phyloP scores from a whole-genome alignment of 2,329 filamentous ascomycete genomes.

The Fusarium odoratissimum region DNA sequence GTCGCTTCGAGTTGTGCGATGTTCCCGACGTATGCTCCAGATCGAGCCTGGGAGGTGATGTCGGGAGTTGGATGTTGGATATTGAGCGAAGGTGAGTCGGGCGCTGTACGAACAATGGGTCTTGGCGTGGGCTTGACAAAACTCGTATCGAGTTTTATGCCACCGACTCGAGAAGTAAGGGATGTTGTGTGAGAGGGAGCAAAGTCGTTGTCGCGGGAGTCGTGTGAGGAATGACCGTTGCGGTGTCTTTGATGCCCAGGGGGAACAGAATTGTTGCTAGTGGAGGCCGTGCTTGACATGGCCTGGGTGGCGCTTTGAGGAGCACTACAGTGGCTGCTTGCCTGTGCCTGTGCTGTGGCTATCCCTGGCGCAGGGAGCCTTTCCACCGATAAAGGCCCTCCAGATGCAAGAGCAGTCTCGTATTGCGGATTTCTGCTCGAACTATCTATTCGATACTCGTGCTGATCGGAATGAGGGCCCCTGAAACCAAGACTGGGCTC shows the following conservation, averaged over 20 bases:
- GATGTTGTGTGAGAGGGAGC: conserved; percentile 26
- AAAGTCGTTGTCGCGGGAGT: conserved; percentile 27
- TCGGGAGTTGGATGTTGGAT: conserved; percentile 72
- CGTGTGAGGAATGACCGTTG: conserved; percentile 37
- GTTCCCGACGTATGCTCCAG: conserved; percentile 72
- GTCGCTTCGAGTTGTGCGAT: conserved; percentile 80
- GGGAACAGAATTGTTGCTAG: conserved; percentile 33
- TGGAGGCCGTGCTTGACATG: conserved; percentile 36
- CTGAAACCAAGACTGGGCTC: conserved; percentile 37
- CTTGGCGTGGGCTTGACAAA: conserved; percentile 54
- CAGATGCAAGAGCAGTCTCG: conserved; percentile 39
- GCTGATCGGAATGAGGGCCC: conserved; percentile 36
- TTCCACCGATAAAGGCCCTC: conserved; percentile 26
- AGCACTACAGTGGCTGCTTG: conserved; percentile 37
- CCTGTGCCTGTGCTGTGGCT: conserved; percentile 31
- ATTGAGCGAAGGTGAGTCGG: conserved; percentile 56
- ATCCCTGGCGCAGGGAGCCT: conserved; percentile 30
- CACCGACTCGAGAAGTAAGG: conserved; percentile 49
- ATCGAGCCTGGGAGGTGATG: conserved; percentile 62
- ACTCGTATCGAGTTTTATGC: conserved; percentile 59
- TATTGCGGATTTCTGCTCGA: conserved; percentile 32
- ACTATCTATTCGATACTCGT: conserved; percentile 22
- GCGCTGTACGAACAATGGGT: conserved; percentile 61
- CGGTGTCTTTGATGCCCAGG: conserved; percentile 41
- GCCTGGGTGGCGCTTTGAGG: conserved; percentile 36